These are phyloP conservation scores for Psophocarpus tetragonolobus DNA, from an alignment of 306 rosid species.

Conservation along the genomic window DNA sequence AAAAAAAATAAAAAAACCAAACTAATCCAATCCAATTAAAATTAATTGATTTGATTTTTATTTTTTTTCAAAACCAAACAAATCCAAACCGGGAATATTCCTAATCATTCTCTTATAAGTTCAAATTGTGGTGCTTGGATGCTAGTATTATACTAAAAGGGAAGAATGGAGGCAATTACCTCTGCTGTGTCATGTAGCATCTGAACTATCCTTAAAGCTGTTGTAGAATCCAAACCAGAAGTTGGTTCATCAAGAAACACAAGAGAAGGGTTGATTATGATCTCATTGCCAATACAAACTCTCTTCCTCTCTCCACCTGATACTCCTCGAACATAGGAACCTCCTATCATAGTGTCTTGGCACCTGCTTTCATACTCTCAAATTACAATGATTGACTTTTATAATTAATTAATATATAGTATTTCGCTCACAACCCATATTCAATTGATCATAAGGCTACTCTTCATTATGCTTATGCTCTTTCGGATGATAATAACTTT, in stretches of 20 bases:
- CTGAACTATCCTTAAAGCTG: conserved; percentile 89
- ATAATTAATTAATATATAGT: background rate
- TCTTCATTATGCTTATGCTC: background rate
- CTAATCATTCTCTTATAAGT: background rate
- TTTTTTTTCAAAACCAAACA: too few relatives aligned
- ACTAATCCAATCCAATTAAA: too few relatives aligned
- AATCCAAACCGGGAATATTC: too few relatives aligned
- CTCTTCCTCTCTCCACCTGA: conserved; percentile 99
- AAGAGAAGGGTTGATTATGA: conserved; percentile 86
- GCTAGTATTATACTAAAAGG: background rate
- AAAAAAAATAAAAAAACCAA: too few relatives aligned
- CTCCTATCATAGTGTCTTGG: conserved; percentile 97
- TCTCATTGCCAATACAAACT: conserved; percentile 92
- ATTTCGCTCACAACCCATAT: background rate
- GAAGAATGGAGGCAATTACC: conserved; percentile 46
- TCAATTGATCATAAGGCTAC: background rate
- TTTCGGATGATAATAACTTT: conserved; percentile 2
- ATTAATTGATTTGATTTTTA: too few relatives aligned
- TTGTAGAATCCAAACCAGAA: conserved; percentile 98
- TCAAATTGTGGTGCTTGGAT: background rate
- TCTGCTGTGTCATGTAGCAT: conserved; percentile 93
- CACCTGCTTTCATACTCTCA: conserved; percentile 56
- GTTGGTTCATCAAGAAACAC: conserved; percentile 95
- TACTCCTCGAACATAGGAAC: conserved; percentile 88
- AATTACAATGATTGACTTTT: background rate